phyloP scores from a whole-genome alignment of 2,329 filamentous ascomycete species.

The Hypoxylon sp. region DNA sequence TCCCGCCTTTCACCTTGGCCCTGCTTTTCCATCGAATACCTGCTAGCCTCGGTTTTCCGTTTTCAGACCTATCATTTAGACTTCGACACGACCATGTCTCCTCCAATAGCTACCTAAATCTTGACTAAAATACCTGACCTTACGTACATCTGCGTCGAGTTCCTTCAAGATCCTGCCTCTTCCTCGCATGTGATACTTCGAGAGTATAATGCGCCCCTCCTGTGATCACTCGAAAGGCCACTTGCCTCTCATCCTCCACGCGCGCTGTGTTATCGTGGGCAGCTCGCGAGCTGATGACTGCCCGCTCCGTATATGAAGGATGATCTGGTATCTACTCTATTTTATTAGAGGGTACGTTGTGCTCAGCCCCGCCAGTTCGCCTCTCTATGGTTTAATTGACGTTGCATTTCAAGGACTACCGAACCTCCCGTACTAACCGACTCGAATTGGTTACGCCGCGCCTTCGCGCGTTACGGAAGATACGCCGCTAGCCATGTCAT shows the following conservation, averaged over 20 bases:
- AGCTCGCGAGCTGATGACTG: conserved; percentile 34
- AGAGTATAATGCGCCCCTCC: conserved; percentile 42
- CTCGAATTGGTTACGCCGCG: conserved; percentile 74
- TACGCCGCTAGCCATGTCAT: conserved; percentile 81
- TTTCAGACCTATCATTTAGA: conserved; percentile 14
- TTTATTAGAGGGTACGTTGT: conserved; percentile 79
- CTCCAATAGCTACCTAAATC: conserved; percentile 29
- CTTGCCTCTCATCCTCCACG: conserved; percentile 36
- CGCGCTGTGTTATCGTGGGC: conserved; percentile 39
- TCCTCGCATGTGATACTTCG: conserved; percentile 29
- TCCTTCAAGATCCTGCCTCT: conserved; percentile 6
- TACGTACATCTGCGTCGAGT: conserved; percentile 15
- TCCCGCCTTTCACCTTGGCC: conserved; percentile 24
- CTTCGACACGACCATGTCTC: conserved; percentile 35
- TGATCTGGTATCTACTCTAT: conserved; percentile 86
- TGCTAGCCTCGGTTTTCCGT: conserved; percentile 7
- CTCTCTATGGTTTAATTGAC: conserved; percentile 41
- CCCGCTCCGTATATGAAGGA: conserved; percentile 53
- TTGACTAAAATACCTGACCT: conserved; percentile 13
- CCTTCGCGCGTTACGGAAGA: conserved; percentile 78
- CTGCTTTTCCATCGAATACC: conserved; percentile 24
- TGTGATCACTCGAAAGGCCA: conserved; percentile 37
- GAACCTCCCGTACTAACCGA: conserved; percentile 77
- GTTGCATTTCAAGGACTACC: conserved; percentile 71
- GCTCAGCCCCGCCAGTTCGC: conserved; percentile 9